Base-by-base conservation (phyloP, 1,284 basidiomycete genomes). In the Ustilago curta region DNA sequence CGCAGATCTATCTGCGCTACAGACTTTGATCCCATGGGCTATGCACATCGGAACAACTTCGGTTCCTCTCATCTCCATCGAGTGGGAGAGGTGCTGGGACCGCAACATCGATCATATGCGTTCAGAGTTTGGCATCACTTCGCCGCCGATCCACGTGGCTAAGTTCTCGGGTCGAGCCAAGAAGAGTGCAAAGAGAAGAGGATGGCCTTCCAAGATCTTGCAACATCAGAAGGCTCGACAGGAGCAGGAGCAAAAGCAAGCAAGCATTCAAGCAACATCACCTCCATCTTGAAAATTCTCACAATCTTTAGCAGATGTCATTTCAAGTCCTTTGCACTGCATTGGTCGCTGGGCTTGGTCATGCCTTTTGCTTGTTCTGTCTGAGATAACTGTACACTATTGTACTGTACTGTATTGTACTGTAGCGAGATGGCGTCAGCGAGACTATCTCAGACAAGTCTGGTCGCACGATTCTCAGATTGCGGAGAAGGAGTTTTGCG, bases 11-110 rank as follows among this genome's bases (percentile, higher is more conserved):
- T 49, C 68, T 1, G 48, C 73, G 14, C 69, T 74, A 23, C 67
- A 70, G 21, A 59, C 47, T 3, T 47, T 72, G 44, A 59, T 78
- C 3, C 75, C 77, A 8, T 82, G 95, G 95, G 95, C 95, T 9
- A 86, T 95, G 58, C 89, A 90, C 63, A 92, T 92, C 65, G 95
- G 94, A 1, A 89, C 90, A 27, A 89, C 87, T 53, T 89, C 91
- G 29, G 86, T 86, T 1, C 92, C 91, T 77, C 86, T 99, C 63
- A 92, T 98, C 62, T 92, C 91, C 0, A 91, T 99, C 8, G 95
- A 95, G 81, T 99, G 96, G 97, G 96, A 99, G 86, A 89, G 94
- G 84, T 87, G 94, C 65, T 99, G 95, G 95, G 90, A 90, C 60
- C 91, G 93, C 85, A 88, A 92, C 61, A 86, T 96, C 4, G 89